Evolutionary conservation across 2,329 filamentous ascomycete genomes (phyloP).

Genomic region (Paramyrothecium roridum): DNA sequence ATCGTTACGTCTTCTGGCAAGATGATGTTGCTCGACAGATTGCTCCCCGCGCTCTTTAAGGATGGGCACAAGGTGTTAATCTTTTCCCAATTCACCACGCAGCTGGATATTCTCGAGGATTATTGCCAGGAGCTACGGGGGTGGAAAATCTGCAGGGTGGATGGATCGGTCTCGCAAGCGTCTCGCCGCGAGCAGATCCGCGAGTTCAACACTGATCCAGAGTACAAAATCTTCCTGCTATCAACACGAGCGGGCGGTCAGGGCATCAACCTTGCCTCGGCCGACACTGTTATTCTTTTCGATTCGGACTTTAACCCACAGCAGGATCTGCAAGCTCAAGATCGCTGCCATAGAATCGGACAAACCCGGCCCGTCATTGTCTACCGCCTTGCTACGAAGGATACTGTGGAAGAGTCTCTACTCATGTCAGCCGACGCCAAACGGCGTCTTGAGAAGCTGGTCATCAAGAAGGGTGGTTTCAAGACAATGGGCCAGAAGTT

Average conservation of each 20-base stretch:
- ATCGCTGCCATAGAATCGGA: constrained; percentile 91
- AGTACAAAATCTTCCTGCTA: constrained; percentile 76
- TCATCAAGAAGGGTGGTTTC: constrained; percentile 92
- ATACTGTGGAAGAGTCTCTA: constrained; percentile 85
- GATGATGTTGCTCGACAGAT: constrained; percentile 87
- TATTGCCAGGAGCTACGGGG: constrained; percentile 74
- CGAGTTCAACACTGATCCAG: constrained; percentile 64
- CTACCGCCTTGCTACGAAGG: constrained; percentile 88
- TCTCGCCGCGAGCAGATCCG: constrained; percentile 69
- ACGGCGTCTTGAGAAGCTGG: constrained; percentile 84
- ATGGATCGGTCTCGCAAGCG: constrained; percentile 77
- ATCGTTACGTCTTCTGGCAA: constrained; percentile 89
- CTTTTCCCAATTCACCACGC: constrained; percentile 94
- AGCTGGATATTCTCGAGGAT: constrained; percentile 85
- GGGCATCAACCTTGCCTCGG: constrained; percentile 88
- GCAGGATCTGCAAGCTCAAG: constrained; percentile 93
- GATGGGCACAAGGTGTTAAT: constrained; percentile 87
- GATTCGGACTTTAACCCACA: constrained; percentile 93
- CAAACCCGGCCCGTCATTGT: constrained; percentile 90
- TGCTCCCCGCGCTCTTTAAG: constrained; percentile 72
- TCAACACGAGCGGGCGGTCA: constrained; percentile 91
- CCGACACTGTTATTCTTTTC: constrained; percentile 90
- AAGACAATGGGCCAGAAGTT: constrained; percentile 64
- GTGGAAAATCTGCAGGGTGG: constrained; percentile 86
- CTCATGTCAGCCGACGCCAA: constrained; percentile 89